Conservation (phyloP, 2,329 filamentous ascomycete genomes). For the Fusarium domesticum region DNA sequence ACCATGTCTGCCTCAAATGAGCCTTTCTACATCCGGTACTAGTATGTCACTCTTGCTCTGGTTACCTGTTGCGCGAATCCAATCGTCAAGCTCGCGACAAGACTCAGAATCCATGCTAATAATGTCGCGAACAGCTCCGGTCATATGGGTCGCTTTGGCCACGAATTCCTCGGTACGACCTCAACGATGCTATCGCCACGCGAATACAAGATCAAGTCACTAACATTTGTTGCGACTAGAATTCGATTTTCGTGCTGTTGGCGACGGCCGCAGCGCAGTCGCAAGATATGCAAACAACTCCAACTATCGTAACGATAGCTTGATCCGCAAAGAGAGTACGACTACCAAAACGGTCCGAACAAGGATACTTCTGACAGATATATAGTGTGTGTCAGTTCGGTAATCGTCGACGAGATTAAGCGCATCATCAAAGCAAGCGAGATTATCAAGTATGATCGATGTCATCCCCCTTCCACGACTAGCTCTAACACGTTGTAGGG, state of each 20-base stretch:
- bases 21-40: conserved; percentile 94
- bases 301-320: conserved; percentile 96
- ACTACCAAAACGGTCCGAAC: conserved; percentile 6
- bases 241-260: conserved; percentile 91
- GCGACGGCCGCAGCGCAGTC: conserved; percentile 88
- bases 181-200: background rate
- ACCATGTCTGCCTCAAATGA: conserved; percentile 69
- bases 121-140: conserved; percentile 66
- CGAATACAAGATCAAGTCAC: background rate
- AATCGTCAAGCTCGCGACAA: background rate
- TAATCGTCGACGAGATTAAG: conserved; percentile 91
- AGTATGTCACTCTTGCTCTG: conserved; percentile 57
- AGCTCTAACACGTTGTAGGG: conserved; percentile 50
- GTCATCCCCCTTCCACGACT: conserved; percentile 1
- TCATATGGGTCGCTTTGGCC: conserved; percentile 94
- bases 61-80: background rate
- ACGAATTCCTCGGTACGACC: conserved; percentile 84
- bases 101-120: conserved; percentile 6
- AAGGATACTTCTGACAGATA: conserved; percentile 15
- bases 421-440: conserved; percentile 85
- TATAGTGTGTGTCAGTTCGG: conserved; percentile 90
- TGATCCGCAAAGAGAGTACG: conserved; percentile 99
- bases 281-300: conserved; percentile 99
- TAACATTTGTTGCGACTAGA: conserved; percentile 53
- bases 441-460: background rate